Evolutionary conservation across 2,329 filamentous ascomycete genomes (phyloP), one percentile per base, ranked within the genome.

Genomic region (Nothopassalora personata): DNA sequence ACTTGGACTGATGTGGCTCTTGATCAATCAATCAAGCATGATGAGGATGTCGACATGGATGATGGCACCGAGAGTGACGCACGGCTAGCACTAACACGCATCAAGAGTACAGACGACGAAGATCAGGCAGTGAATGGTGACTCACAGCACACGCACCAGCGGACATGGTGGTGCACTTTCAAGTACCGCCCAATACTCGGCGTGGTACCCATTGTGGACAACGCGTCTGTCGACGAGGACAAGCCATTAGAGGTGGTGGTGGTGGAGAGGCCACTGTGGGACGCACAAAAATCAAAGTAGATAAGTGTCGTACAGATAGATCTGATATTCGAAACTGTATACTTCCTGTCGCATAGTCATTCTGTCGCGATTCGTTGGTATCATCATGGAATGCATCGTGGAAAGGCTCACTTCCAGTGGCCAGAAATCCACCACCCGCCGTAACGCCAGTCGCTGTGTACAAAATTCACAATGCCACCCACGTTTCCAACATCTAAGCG

Each of bases 171-270:
- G 90, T 85, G 87, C 71, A 96, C 92, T 5, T 91, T 89, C 80
- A 95, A 96, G 75, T 99, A 97, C 75, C 83, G 92, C 59, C 90
- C 92, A n/a, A 91, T 99, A 67, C 79, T 99, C 61, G 94, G 92
- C 5, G 81, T 88, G 48, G 80, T 85, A 19, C 80, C 83, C 18
- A 74, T 88, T 33, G 78, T 76, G 23, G 67, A 70, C 45, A 47
- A 74, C 81, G 63, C 65, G 56, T 56, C 67, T 19, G 62, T 66
- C 45, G 69, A 68, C 30, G 68, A 64, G 18, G 67, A 67, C 31
- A 68, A 74, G 66, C 74, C 77, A 10, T 75, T 89, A 4, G 94
- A 99, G 75, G 89, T 97, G 50, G 92, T 91, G 1, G 79, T 97
- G 54, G 86, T 97, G 13, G 93, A 97, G 79, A 80, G 92, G 68